Percentiles rank a stretch among this genome's conserved stretches.
phyloP scores from a whole-genome alignment of 441 rosid genomes.

The Theobroma grandiflorum region DNA sequence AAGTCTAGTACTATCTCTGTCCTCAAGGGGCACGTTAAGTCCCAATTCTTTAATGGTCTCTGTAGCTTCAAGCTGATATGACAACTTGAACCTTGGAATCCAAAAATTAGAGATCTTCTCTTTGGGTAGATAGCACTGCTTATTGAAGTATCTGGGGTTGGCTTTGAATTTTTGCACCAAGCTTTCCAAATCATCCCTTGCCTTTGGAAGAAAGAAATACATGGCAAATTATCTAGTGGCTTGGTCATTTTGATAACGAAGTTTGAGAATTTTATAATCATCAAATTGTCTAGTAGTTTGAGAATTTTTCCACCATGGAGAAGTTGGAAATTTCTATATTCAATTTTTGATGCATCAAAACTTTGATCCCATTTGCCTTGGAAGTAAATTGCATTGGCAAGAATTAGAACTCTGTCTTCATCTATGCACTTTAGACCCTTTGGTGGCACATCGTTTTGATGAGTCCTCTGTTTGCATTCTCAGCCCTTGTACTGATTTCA shows the following conservation, averaged over 20 bases:
- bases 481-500: conserved; percentile 70
- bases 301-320: conserved; percentile 45
- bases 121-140: too few relatives aligned
- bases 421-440: conserved; percentile 51
- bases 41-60: too few relatives aligned
- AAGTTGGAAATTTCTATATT: conserved; percentile 67
- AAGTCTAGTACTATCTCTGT: too few relatives aligned
- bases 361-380: conserved; percentile 79
- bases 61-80: too few relatives aligned
- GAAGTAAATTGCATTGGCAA: conserved; percentile 84
- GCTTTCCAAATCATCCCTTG: conserved; percentile 48
- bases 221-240: not conserved
- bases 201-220: not conserved
- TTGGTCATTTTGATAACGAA: not conserved
- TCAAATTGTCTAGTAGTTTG: not conserved
- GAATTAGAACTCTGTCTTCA: conserved; percentile 54
- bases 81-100: too few relatives aligned
- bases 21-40: too few relatives aligned
- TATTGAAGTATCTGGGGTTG: too few relatives aligned
- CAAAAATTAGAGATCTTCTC: too few relatives aligned
- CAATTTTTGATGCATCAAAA: conserved; percentile 62
- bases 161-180: too few relatives aligned
- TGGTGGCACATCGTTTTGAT: conserved; percentile 68
- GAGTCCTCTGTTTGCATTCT: conserved; percentile 69
- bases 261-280: not conserved